phyloP scores from a whole-genome alignment of 805 yeast species.

The Pichia californica region DNA sequence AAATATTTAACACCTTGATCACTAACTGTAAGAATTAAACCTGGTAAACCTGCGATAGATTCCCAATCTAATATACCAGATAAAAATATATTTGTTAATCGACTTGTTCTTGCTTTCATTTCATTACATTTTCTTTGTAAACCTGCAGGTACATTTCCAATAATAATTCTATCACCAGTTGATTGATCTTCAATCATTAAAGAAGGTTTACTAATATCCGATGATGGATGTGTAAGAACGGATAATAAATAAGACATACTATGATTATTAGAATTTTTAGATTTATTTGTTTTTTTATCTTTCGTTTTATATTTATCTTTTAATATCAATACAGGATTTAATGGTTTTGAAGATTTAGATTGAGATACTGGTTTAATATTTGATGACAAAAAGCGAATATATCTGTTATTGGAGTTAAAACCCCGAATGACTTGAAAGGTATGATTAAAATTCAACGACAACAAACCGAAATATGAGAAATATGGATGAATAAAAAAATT shows the following conservation, averaged over 20 bases:
- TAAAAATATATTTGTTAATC: slow-evolving; percentile 58
- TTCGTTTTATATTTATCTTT: no score
- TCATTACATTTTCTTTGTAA: slow-evolving; percentile 70
- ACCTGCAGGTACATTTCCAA: slow-evolving; percentile 85
- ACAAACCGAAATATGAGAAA: no score
- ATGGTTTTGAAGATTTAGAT: no score
- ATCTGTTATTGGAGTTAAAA: no score
- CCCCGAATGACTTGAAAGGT: no score
- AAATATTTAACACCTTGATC: slow-evolving; percentile 65
- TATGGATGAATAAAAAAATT: no score
- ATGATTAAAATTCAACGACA: no score
- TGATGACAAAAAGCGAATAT: no score
- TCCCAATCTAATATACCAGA: slow-evolving; percentile 78
- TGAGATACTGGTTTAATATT: no score
- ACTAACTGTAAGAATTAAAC: slow-evolving; percentile 71
- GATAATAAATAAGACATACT: slow-evolving; percentile 41
- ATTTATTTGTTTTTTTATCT: not conserved
- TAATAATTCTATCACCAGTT: slow-evolving; percentile 50
- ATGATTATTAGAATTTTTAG: not conserved
- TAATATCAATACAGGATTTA: no score
- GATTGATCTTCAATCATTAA: slow-evolving; percentile 42
- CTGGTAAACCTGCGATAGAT: slow-evolving; percentile 89
- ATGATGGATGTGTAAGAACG: slow-evolving; percentile 54
- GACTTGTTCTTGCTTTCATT: slow-evolving; percentile 48
- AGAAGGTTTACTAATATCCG: slow-evolving; percentile 54